Base-by-base conservation (phyloP, 352 stramenopile genomes). In the Phytophthora sansomeana region DNA sequence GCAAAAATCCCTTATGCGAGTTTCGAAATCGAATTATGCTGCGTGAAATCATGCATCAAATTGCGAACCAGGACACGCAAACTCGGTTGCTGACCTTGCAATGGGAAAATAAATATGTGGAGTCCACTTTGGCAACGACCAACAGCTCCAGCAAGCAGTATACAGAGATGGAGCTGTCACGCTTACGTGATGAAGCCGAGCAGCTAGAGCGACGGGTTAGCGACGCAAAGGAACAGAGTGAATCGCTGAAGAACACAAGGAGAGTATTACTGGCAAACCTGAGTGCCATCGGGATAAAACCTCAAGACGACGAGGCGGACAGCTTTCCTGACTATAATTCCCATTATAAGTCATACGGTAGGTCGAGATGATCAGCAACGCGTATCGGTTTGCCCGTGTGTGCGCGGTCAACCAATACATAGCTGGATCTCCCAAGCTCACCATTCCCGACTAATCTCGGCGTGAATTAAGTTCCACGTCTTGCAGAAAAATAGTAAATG, bases 401-500 rank as follows among this genome's bases (percentile, higher is more conserved):
- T 38, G 14, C 7, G 35, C 21, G n/a, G n/a, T n/a, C n/a, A 24
- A 24, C 21, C 21, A 24, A 24, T 26, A 21, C 36, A 14, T 43
- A 13, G n/a, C 26, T 26, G 38, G 26, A 17, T 44, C 11, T 17
- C 28, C 17, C 7, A 46, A 28, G 39, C 39, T 8, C 28, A 53
- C 26, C 14, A 16, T 54, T 13, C 42, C 21, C 21, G 19, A 29
- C 11, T 41, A 26, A 52, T 24, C 21, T 24, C 21, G 21, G 47
- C 35, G 19, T 24, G 5, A 48, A 3, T 24, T 68, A 65, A 30
- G 29, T 36, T 58, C 30, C 39, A 46, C 48, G 50, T 60, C 54
- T 67, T 24, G 52, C 53, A 16, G 73, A 78, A 55, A 80, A 92
- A 67, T 93, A 92, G 81, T 92, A 93, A 50, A 93, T 89, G 50